Percentiles rank a stretch among this genome's conserved stretches.
These are phyloP conservation scores for Pseudonitzschia delicatissima DNA, from an alignment of 108 stramenopile species.

Conservation along the genomic window DNA sequence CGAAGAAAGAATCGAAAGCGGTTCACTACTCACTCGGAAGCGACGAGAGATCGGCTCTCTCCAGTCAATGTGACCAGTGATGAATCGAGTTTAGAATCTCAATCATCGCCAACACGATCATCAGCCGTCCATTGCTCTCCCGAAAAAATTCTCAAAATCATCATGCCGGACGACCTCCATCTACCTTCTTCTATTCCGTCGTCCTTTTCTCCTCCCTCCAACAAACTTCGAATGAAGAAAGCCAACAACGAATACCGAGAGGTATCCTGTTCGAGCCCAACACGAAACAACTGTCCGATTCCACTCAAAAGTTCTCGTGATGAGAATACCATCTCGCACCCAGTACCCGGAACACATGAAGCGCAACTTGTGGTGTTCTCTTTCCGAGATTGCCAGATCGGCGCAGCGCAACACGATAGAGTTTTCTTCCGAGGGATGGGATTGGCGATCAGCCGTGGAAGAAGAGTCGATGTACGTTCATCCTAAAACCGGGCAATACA, in stretches of 20 bases:
- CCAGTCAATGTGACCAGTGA: conserved; percentile 19
- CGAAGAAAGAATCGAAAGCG: neutral
- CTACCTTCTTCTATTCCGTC: neutral
- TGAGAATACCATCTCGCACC: conserved; percentile 29
- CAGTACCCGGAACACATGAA: conserved; percentile 33
- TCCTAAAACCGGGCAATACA: conserved; percentile 21
- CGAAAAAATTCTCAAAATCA: conserved; percentile 5
- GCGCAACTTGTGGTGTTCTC: conserved; percentile 22
- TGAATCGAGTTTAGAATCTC: too few species aligned
- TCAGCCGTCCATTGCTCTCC: neutral
- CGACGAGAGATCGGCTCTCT: conserved; percentile 10
- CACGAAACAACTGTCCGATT: conserved; percentile 23
- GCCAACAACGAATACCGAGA: neutral
- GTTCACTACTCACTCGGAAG: neutral
- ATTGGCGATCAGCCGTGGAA: conserved; percentile 31
- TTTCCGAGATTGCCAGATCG: conserved; percentile 18
- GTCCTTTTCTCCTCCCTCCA: conserved; percentile 9
- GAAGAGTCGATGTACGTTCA: conserved; percentile 31
- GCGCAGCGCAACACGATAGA: conserved; percentile 35
- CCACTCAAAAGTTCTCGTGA: conserved; percentile 29
- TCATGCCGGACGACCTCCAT: conserved; percentile 5
- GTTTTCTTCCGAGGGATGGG: conserved; percentile 36
- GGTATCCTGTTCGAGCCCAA: neutral
- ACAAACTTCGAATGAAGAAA: neutral
- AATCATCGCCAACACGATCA: neutral